These are phyloP conservation scores for Lathyrus tuberosus DNA, from an alignment of 306 rosid species.

Conservation along the genomic window DNA sequence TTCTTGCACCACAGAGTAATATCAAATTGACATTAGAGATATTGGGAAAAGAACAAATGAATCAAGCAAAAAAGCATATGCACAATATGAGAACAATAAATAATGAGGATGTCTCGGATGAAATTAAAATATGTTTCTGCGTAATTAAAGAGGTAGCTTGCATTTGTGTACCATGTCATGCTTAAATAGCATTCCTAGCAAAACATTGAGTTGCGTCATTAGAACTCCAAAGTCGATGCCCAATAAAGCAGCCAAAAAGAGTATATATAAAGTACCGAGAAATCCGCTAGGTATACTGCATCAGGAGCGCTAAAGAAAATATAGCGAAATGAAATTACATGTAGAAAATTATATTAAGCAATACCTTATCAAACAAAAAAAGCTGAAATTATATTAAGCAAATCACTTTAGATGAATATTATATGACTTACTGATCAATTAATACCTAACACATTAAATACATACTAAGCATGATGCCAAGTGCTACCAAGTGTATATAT, in stretches of 20 bases:
- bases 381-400: too few relatives aligned
- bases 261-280: conserved; percentile 60
- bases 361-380: too few relatives aligned
- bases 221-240: conserved; percentile 89
- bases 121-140: not conserved
- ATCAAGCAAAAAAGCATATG: not conserved
- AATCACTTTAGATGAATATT: too few relatives aligned
- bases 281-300: conserved; percentile 65
- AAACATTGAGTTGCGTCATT: conserved; percentile 86
- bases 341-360: too few relatives aligned
- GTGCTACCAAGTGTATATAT: too few relatives aligned
- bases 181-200: conserved; percentile 85
- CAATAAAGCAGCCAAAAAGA: conserved; percentile 78
- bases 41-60: not conserved
- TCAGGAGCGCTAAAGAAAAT: conserved; percentile 26
- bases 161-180: conserved; percentile 70
- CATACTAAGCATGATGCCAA: too few relatives aligned
- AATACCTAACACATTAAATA: too few relatives aligned
- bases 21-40: conserved; percentile 25
- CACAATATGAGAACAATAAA: conserved; percentile 31
- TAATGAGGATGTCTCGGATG: not conserved
- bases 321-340: not conserved
- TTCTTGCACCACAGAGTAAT: conserved; percentile 61
- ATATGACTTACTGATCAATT: too few relatives aligned
- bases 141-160: not conserved